These are phyloP conservation scores for Colletotrichum euphorbiae DNA, from an alignment of 2,329 filamentous ascomycete species.

Conservation along the genomic window DNA sequence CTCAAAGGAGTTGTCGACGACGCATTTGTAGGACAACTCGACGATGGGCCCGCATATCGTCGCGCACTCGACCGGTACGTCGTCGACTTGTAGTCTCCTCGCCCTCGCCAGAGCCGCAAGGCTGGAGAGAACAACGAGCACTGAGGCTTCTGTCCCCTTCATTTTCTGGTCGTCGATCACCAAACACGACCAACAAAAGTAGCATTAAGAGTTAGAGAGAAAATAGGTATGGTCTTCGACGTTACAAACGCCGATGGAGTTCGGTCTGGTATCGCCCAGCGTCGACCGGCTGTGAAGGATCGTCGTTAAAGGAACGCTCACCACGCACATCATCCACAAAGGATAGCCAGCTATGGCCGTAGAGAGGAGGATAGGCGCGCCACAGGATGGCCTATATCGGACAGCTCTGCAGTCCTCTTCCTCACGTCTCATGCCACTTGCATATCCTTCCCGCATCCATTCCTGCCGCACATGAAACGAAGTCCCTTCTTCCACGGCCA, in stretches of 20 bases:
- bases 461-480: constrained; percentile 30
- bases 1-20: constrained; percentile 41
- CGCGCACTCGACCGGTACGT: constrained; percentile 54
- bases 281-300: not conserved
- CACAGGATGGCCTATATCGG: constrained; percentile 28
- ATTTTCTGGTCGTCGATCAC: not conserved
- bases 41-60: constrained; percentile 58
- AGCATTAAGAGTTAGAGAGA: constrained; percentile 1
- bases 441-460: not conserved
- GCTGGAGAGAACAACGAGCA: constrained; percentile 47
- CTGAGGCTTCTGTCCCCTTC: constrained; percentile 46
- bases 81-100: constrained; percentile 49
- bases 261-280: constrained; percentile 1
- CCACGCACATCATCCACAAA: constrained; percentile 30
- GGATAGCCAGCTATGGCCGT: not conserved
- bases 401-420: not conserved
- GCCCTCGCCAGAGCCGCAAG: constrained; percentile 46
- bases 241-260: not conserved
- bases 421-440: not conserved
- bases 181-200: too few relatives aligned
- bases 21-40: constrained; percentile 54
- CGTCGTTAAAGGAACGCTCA: not conserved
- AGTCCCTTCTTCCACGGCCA: not conserved
- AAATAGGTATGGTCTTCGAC: not conserved
- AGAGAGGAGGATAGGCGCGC: not conserved